Base-by-base conservation (phyloP, 345 rosid genomes). In the Moricandia moricandioides region DNA sequence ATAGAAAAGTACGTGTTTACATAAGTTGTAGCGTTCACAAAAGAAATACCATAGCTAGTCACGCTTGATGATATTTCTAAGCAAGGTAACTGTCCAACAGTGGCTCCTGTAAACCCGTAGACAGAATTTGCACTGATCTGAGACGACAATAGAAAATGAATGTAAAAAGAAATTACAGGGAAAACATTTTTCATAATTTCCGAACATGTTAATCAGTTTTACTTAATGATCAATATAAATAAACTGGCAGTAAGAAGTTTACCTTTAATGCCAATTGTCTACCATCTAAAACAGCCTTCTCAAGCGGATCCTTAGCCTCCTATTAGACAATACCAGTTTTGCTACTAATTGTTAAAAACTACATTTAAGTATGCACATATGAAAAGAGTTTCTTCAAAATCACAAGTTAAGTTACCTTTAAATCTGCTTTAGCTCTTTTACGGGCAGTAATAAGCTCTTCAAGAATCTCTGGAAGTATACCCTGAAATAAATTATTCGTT, bases 71-170 rank as follows among this genome's bases (percentile, higher is more conserved):
- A 95, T 81, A 95, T 95, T 85, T 90, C 97, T 31, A 92, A 62
- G 80, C 99, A 95, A 8, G 99, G 99, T 67, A 92, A 86, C 81
- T 92, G 97, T 80, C 86, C 97, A 81, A 86, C 76, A 73, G 96
- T 92, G 79, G 97, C 98, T 79, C 97, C 99, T 2, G 99, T 95
- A 83, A 95, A 95, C 66, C 99, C 99, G 74, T 92, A 95, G 1
- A 92, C 99, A 58, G 99, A 92, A 84, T 95, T 95, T 61, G 98
- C 99, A 82, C 98, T 92, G 73, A 95, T 64, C 98, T 95, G 89
- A 70, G 75, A 71, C 62, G 70, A 57, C 57, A 81, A 52, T 47
- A 58, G 9, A 35, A 62, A 24, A 21, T 26, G 55, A 60, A 37
- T 63, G 39, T 56, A 21, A 60, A 45, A 71, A 31, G 56, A 5